phyloP scores from a whole-genome alignment of 371 early-diverging fungal species.

The Nematocida major region DNA sequence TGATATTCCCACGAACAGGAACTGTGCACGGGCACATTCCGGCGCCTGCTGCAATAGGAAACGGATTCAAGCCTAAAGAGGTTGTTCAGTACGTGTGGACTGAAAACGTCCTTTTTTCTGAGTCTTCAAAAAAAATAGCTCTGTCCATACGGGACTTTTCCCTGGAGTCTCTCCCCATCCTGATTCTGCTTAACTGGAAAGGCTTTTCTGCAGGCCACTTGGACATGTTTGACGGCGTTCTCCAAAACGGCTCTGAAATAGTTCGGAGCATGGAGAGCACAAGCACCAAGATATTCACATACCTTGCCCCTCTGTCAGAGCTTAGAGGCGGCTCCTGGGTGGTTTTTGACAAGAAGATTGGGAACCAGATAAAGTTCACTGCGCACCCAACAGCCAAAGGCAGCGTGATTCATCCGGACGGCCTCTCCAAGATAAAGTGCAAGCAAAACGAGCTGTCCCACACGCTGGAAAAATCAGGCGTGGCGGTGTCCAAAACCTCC shows the following conservation, averaged over 20 bases:
- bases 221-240: slow-evolving; percentile 90
- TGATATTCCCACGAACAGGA: slow-evolving; percentile 85
- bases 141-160: slow-evolving; percentile 93
- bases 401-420: slow-evolving; percentile 91
- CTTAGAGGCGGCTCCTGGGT: slow-evolving; percentile 98
- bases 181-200: slow-evolving; percentile 98
- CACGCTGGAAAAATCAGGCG: not conserved
- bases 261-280: slow-evolving; percentile 84
- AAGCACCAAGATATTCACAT: slow-evolving; percentile 90
- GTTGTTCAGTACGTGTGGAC: slow-evolving; percentile 70
- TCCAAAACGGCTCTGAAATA: slow-evolving; percentile 89
- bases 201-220: slow-evolving; percentile 95
- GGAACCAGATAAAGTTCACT: slow-evolving; percentile 92
- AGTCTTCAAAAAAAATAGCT: slow-evolving; percentile 92
- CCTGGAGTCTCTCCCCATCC: slow-evolving; percentile 86
- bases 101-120: slow-evolving; percentile 92
- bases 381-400: slow-evolving; percentile 80
- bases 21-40: slow-evolving; percentile 80
- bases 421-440: slow-evolving; percentile 95
- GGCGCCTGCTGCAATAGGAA: not conserved
- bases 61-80: not conserved
- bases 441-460: slow-evolving; percentile 63
- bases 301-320: slow-evolving; percentile 83
- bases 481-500: not conserved
- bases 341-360: slow-evolving; percentile 91